Evolutionary conservation across 495 filamentous ascomycete species (phyloP), one percentile per base, ranked within the genome.

Genomic region (Astrothelium macrocarpum): DNA sequence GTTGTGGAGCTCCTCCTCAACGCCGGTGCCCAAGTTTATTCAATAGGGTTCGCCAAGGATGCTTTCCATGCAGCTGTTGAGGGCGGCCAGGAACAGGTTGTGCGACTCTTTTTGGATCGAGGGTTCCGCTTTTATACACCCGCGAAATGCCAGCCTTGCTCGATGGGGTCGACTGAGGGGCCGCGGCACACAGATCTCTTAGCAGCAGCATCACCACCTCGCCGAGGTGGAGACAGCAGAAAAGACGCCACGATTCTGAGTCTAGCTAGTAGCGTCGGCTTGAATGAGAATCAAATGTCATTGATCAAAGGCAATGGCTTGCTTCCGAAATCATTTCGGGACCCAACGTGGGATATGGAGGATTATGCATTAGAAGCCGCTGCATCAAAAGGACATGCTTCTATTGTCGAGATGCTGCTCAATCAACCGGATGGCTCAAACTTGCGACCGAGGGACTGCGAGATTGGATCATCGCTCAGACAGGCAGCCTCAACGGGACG

Each of bases 1-100:
- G 43, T 71, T 39, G 64, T 72, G 12, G 32, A 63, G 31, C 56
- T 59, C 12, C 62, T 75, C 25, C 63, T 75, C 3, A 59, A 67
- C 29, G 16, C 46, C 20, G 68, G 68, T 12, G 72, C 72, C 25
- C 60, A 67, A 43, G 43, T 68, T 59, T 23, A 32, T 2, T 5
- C 53, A 23, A 23, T 20, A 32, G 64, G 64, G n/a, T 5, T 9
- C n/a, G 7, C 49, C n/a, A 23, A 20, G n/a, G n/a, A 56, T 20
- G 49, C 49, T 5, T 23, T 56, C 10, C n/a, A 56, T 56, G 49
- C 49, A 5, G 49, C 49, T n/a, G n/a, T 56, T 29, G 49, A 56
- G 20, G 49, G 49, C 5, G 49, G 49, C 7, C 49, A 56, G 5
- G n/a, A 56, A 10, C 7, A 29, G 5, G 20, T 56, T 20, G n/a